Conservation (phyloP, 75 land plant species). For the Pseudotsuga menziesii region DNA sequence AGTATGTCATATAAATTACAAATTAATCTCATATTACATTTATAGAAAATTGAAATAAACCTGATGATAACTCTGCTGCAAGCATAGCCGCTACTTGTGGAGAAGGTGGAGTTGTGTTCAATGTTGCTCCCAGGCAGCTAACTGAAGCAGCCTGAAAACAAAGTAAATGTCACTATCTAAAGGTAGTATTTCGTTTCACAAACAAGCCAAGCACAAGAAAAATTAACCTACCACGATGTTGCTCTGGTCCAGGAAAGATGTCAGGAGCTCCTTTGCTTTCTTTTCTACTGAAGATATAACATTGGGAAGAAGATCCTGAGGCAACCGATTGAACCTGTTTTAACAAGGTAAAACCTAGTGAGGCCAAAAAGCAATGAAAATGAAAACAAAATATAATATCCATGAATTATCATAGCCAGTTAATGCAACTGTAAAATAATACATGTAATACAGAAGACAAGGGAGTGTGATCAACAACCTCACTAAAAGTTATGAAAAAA, state of each 20-base stretch:
- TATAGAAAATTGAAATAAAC: slow-evolving; percentile 20
- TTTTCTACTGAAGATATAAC: slow-evolving; percentile 47
- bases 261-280: slow-evolving; percentile 38
- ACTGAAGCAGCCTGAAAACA: slow-evolving; percentile 51
- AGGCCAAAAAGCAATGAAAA: background rate
- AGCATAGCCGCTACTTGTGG: slow-evolving; percentile 54
- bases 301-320: slow-evolving; percentile 61
- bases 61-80: slow-evolving; percentile 35
- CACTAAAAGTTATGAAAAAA: too few species aligned
- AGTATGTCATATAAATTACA: background rate
- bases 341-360: background rate
- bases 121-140: slow-evolving; percentile 67
- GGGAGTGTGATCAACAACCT: too few species aligned
- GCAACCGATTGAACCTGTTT: slow-evolving; percentile 84
- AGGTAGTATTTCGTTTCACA: background rate
- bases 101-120: slow-evolving; percentile 72
- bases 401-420: background rate
- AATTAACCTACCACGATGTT: slow-evolving; percentile 48
- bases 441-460: too few species aligned
- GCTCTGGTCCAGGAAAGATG: slow-evolving; percentile 41
- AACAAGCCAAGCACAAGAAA: background rate
- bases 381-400: background rate
- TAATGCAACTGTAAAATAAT: too few species aligned
- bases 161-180: background rate
- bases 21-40: background rate